Evolutionary conservation across 2,329 filamentous ascomycete genomes (phyloP), one percentile per base, ranked within the genome.

Genomic region (Aspergillus jensenii): DNA sequence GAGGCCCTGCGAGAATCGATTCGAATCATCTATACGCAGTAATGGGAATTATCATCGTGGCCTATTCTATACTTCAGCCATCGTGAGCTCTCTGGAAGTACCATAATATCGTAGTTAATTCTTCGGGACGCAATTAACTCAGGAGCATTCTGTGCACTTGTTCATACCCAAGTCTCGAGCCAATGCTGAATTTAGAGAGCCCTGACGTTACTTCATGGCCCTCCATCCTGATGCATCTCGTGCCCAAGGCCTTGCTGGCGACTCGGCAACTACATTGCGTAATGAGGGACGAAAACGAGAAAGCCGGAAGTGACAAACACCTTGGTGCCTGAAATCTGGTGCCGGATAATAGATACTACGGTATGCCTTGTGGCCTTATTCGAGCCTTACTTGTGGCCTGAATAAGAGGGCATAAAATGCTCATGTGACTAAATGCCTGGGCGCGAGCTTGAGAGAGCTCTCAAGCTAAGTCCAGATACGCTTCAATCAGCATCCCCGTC

Each of bases 381-480:
- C 11, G 6, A 25, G 52, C 57, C 51, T 58, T 27, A 59, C 48
- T 46, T 35, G 11, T 9, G 19, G 52, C 57, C 53, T 59, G 37
- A 59, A 50, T 47, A 11, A 21, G 50, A 2, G 52, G 61, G 56
- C 58, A 51, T 51, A 9, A 39, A n/a, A 35, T 17, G 12, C 33
- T 62, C 62, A 64, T 52, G 59, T 64, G 62, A 62, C 43, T 46
- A 23, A n/a, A 12, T 53, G 27, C 49, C 43, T 51, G 43, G 54
- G 52, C 40, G 59, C 62, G 54, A 64, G 64, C 64, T 66, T 62
- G 64, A 61, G 60, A 63, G 66, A 71, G 69, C 70, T 72, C 66
- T 60, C 65, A 65, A 68, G 67, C 62, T 60, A 48, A 62, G 55
- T 52, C 47, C 54, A 54, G 49, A 64, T 60, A 65, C 62, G 50